A percentile compares a stretch with the other conserved stretches of the same genome.
Evolutionary conservation across 441 rosid species (phyloP).

Genomic region (Gossypium davidsonii): DNA sequence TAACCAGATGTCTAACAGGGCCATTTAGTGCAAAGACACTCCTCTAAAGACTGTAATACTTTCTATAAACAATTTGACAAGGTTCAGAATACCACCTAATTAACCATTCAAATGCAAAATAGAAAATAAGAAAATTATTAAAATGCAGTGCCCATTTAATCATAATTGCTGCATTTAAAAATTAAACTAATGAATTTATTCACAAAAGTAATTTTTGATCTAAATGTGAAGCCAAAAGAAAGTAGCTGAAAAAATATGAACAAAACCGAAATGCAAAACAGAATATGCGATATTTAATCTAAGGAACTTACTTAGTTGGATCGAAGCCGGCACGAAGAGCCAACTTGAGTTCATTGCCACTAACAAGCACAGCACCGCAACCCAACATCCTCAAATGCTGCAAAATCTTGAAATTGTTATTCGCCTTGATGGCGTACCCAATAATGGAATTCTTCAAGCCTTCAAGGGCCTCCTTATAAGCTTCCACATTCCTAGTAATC

Average conservation of each 20-base stretch:
- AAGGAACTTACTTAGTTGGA: slow-evolving; percentile 57
- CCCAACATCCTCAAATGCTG: slow-evolving; percentile 86
- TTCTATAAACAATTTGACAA: background rate
- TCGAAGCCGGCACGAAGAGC: slow-evolving; percentile 88
- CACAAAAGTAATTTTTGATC: background rate
- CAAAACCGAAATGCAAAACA: background rate
- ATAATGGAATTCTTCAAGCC: slow-evolving; percentile 60
- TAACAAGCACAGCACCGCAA: slow-evolving; percentile 90
- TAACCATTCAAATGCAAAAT: background rate
- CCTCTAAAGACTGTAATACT: background rate
- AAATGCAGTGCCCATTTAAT: background rate
- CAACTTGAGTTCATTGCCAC: slow-evolving; percentile 91
- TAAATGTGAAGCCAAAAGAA: background rate
- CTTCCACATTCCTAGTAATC: slow-evolving; percentile 76
- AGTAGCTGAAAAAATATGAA: background rate
- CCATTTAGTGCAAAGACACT: background rate
- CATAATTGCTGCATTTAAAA: background rate
- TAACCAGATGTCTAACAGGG: background rate
- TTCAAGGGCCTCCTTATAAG: slow-evolving; percentile 69
- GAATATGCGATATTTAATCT: background rate
- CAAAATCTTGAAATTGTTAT: slow-evolving; percentile 84
- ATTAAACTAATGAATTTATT: background rate
- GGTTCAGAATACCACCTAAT: background rate
- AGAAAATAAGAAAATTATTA: background rate
- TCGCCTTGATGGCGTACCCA: slow-evolving; percentile 93